Percentiles rank a stretch among this genome's conserved stretches.
Evolutionary conservation across 1,139 yeast genomes (phyloP).

Genomic region (Kodamaea sp.): DNA sequence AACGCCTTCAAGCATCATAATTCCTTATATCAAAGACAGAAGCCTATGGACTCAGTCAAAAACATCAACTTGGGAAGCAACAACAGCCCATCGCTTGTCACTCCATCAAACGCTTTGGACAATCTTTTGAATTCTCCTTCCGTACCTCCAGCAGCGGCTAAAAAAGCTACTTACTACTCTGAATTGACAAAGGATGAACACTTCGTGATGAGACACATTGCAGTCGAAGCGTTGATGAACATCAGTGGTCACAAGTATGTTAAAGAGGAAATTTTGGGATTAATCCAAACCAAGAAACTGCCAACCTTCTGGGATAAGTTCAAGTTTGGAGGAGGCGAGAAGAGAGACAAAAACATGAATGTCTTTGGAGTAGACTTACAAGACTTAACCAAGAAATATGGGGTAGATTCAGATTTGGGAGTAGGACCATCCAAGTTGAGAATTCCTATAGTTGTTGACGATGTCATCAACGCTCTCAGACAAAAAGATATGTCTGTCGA

Average conservation of each 20-base stretch:
- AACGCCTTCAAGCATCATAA: conserved; percentile 78
- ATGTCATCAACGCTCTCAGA: conserved; percentile 76
- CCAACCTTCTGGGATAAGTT: conserved; percentile 78
- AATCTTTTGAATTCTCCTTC: conserved; percentile 19
- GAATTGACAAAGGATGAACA: conserved; percentile 66
- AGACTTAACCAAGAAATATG: conserved; percentile 69
- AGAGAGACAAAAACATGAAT: conserved; percentile 26
- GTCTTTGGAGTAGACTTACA: conserved; percentile 85
- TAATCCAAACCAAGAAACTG: conserved; percentile 58
- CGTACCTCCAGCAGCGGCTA: conserved; percentile 5
- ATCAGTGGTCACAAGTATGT: conserved; percentile 36
- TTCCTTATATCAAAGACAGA: conserved; percentile 43
- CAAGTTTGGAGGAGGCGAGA: conserved; percentile 40
- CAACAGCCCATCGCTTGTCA: conserved; percentile 9
- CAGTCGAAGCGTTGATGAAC: conserved; percentile 61
- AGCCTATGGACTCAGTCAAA: conserved; percentile 36
- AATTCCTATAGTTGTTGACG: conserved; percentile 88
- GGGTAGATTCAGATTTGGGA: conserved; percentile 84
- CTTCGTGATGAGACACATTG: conserved; percentile 63
- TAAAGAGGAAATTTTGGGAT: conserved; percentile 53
- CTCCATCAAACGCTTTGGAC: conserved; percentile 18
- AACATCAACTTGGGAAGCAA: conserved; percentile 12
- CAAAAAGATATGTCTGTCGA: conserved; percentile 96
- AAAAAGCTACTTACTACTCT: conserved; percentile 58
- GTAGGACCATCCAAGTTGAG: conserved; percentile 80